phyloP scores from a whole-genome alignment of 768 basidiomycete genomes.

The Tricholoma sp. region DNA sequence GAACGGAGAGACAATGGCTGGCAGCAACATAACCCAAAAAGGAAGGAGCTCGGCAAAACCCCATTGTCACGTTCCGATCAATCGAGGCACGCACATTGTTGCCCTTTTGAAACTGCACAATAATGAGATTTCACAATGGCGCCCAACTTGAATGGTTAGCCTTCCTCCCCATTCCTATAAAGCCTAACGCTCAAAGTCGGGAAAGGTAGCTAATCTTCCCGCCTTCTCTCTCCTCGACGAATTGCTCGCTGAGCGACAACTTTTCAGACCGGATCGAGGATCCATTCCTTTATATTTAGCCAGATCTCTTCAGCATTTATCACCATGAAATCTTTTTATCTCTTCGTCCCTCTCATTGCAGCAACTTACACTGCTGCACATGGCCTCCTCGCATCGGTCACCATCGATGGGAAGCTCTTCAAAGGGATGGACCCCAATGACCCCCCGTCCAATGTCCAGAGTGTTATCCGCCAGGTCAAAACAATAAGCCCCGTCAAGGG shows the following conservation, averaged over 20 bases:
- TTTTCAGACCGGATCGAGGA: neutral
- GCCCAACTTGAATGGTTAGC: neutral
- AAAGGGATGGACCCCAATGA: slow-evolving; percentile 29
- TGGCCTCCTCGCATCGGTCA: slow-evolving; percentile 35
- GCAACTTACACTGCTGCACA: slow-evolving; percentile 39
- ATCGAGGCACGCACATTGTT: neutral
- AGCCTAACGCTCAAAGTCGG: neutral
- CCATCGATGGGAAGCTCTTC: slow-evolving; percentile 35
- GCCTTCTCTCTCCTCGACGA: neutral
- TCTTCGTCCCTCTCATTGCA: slow-evolving; percentile 29
- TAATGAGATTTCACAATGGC: neutral
- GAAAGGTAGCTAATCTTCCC: neutral
- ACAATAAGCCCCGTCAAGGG: slow-evolving; percentile 43
- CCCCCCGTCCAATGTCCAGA: slow-evolving; percentile 14
- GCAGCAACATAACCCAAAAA: no score
- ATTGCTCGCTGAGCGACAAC: slow-evolving; percentile 3
- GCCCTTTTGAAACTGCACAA: neutral
- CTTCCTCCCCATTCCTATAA: neutral
- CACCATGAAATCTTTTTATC: slow-evolving; percentile 19
- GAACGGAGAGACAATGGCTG: no score
- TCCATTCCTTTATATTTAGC: neutral
- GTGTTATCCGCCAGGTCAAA: slow-evolving; percentile 38
- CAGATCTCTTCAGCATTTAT: neutral
- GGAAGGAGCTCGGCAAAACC: no score
- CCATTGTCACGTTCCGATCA: neutral